Evolutionary conservation across 768 basidiomycete genomes (phyloP).

Genomic region (Amanita jacksonii): DNA sequence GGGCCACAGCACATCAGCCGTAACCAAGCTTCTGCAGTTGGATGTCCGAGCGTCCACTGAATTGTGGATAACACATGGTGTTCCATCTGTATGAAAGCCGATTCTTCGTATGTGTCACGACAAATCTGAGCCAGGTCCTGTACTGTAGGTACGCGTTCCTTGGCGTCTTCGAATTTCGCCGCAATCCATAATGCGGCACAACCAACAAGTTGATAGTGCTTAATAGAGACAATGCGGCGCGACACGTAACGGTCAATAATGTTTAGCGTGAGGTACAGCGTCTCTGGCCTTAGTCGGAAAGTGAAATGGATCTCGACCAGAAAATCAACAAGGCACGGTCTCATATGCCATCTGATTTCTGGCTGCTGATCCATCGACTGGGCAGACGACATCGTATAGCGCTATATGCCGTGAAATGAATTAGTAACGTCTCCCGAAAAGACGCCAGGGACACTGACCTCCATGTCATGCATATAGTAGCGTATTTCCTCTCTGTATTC

Average conservation of each 20-base stretch:
- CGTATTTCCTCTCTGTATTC: slow-evolving; percentile 93
- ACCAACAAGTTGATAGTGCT: slow-evolving; percentile 98
- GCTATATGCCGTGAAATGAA: slow-evolving; percentile 30
- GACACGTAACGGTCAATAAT: slow-evolving; percentile 99
- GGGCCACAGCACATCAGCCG: slow-evolving; percentile 72
- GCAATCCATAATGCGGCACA: slow-evolving; percentile 99
- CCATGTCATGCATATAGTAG: slow-evolving; percentile 95
- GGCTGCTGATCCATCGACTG: slow-evolving; percentile 99
- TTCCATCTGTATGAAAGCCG: slow-evolving; percentile 99
- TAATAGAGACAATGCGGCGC: slow-evolving; percentile 96
- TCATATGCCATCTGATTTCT: slow-evolving; percentile 99
- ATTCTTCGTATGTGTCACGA: slow-evolving; percentile 93
- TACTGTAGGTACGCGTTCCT: slow-evolving; percentile 94
- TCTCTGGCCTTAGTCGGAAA: slow-evolving; percentile 96
- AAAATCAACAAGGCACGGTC: slow-evolving; percentile 96
- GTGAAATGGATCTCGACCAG: slow-evolving; percentile 98
- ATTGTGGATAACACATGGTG: slow-evolving; percentile 94
- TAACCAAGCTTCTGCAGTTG: slow-evolving; percentile 97
- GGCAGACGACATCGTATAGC: slow-evolving; percentile 80
- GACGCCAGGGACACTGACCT: slow-evolving; percentile 51
- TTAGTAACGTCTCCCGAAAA: slow-evolving; percentile 14
- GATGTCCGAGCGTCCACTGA: slow-evolving; percentile 94
- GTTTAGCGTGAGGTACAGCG: slow-evolving; percentile 96
- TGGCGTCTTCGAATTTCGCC: slow-evolving; percentile 98
- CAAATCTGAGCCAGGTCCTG: slow-evolving; percentile 93